Base-by-base conservation (phyloP, 2,329 filamentous ascomycete genomes). In the Akanthomyces muscarius region DNA sequence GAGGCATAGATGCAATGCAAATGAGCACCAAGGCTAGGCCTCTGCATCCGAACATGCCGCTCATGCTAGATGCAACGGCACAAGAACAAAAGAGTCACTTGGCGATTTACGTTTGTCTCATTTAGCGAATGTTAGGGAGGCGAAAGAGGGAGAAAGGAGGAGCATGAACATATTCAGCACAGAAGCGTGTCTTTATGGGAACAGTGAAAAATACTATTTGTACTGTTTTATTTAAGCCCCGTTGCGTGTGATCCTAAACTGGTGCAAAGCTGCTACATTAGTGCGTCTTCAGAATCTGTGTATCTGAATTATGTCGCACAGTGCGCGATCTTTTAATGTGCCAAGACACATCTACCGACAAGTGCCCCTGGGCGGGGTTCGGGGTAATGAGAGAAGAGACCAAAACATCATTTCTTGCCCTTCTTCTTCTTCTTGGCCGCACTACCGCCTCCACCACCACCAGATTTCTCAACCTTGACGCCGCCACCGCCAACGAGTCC, bases 401-500 rank as follows among this genome's bases (percentile, higher is more conserved):
- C 30, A 8, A n/a, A 14, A 18, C 53, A 59, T 66, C 75, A 84
- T 75, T 83, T 85, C 77, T 83, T 84, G 58, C 80, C 75, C 75
- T 78, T 78, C 73, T 77, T 80, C 72, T 80, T 82, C 75, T 82
- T 83, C 73, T 81, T 81, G 68, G 79, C 82, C 61, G 80, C 80
- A 64, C 44, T 42, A 21, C 47, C 18, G 18, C 47, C 82, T 61
- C 80, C 80, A 64, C 44, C 55, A 21, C 47, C 18, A 23, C 47
- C 51, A 36, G 84, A 81, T 75, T 85, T 87, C 72, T 89, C 86
- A 45, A 88, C 85, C 74, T 85, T 87, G 63, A 88, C 84, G 16
- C 85, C 86, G 1, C 84, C 86, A 5, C 86, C 86, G 33, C 86
- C 86, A 3, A 85, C 85, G 14, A 89, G 76, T 67, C 85, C 86